Evolutionary conservation across 805 yeast genomes (phyloP), one percentile per base, ranked within the genome.

Genomic region (Candida jianshihensis): DNA sequence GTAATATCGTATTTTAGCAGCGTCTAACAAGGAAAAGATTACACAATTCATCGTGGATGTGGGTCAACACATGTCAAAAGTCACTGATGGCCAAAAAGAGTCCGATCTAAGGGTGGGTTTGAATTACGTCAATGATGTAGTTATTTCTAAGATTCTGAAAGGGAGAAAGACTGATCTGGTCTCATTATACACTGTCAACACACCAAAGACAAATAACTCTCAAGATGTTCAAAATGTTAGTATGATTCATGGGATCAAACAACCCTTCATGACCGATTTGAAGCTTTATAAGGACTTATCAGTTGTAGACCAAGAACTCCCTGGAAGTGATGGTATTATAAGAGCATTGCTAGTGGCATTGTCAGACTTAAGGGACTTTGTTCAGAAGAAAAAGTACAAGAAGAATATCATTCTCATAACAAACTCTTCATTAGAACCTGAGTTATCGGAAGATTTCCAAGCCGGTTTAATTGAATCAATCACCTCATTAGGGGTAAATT

Each of bases 11-110:
- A 14, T 16, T n/a, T 16, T n/a, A 6, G 11, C 15, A 28, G 5
- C 13, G 8, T 33, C 37, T 35, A 26, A 33, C 33, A 18, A 15
- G 4, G 14, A 7, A n/a, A 13, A 61, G 63, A 49, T 58, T 22
- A 70, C 77, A 0, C 56, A 62, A 2, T 74, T 70, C 43, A 60
- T 76, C 9, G 63, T 74, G 13, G 85, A 78, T 49, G 56, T 68
- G 12, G 65, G 73, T 10, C 60, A 63, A 26, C 46, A 60, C 14
- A 58, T 70, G 74, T 57, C 57, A 34, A 35, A 48, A 15, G 33
- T 40, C 31, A 29, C 47, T 44, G 33, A 43, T 45, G 55, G 55
- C 17, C 36, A 63, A 48, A 43, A 56, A 38, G 15, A 53, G 43
- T 59, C 57, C 27, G 61, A 63, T 41, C 44, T 68, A 11, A 62